Percentiles rank a stretch among this genome's conserved stretches.
These are phyloP conservation scores for Coccomyxa sp. DNA, from an alignment of 139 green algal genomes.

Conservation along the genomic window DNA sequence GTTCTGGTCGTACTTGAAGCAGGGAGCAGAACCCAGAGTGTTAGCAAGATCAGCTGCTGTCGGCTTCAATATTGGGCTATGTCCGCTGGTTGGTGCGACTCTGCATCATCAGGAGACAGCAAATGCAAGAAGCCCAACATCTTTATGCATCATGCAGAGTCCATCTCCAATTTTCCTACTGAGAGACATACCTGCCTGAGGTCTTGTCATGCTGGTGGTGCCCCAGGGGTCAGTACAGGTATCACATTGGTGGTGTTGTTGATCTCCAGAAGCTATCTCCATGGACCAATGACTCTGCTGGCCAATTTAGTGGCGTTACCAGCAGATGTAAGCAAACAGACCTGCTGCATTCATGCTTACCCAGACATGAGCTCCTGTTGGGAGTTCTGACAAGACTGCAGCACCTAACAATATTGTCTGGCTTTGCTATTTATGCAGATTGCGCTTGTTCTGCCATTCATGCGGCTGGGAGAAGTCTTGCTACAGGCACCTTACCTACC, in stretches of 20 bases:
- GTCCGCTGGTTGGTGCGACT: not conserved
- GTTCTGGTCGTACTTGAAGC: not conserved
- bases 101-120: not conserved
- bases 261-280: not conserved
- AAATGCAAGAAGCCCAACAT: not conserved
- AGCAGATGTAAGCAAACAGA: not conserved
- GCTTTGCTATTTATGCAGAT: not conserved
- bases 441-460: not conserved
- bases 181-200: not conserved
- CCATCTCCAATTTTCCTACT: not conserved
- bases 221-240: not conserved
- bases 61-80: slow-evolving; percentile 1
- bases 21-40: not conserved
- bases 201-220: not conserved
- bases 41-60: not conserved
- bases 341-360: not conserved
- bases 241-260: not conserved
- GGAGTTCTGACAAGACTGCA: not conserved
- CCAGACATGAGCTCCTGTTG: not conserved
- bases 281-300: slow-evolving; percentile 1
- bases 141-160: not conserved
- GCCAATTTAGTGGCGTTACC: slow-evolving; percentile 1
- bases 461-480: not conserved
- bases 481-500: not conserved
- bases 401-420: not conserved